Evolutionary conservation across 192 early-diverging fungal species (phyloP), one percentile per base, ranked within the genome.

Genomic region (Chytriomyces hyalinus): DNA sequence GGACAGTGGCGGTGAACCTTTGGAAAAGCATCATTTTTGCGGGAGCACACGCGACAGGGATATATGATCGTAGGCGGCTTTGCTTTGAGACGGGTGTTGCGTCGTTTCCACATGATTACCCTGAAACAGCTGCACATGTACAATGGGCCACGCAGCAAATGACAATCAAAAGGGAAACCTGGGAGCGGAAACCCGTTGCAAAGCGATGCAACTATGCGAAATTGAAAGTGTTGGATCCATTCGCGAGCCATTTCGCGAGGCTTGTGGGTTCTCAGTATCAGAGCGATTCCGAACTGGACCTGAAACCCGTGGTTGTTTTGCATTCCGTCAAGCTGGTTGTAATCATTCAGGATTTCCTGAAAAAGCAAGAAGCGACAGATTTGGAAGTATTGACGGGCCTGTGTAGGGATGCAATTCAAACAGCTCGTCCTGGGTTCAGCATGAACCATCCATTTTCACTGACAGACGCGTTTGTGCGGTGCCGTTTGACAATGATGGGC

Each of bases 1-100:
- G 85, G n/a, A 90, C 91, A 0, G 96, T 92, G 92, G 95, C 89
- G 7, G 92, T 93, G 85, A 75, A 89, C 9, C 90, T 99, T 73
- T 98, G 95, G 95, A 91, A 94, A 82, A 87, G 91, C 15, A 85
- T 99, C 22, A 82, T 93, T 20, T 97, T 94, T 86, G 93, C 93
- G 2, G 97, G 97, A 11, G 93, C 92, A 1, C 87, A 93, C 63
- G 90, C 91, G 4, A 91, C 90, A 44, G 96, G 96, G 0, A 77
- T 93, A 44, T 79, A 90, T 6, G 95, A 99, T 70, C 82, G 90
- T 0, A 80, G 88, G 51, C 86, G 85, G 53, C 76, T 93, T 50
- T 88, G 91, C 63, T 94, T 94, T 64, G 96, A 99, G 82, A 84
- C 88, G 6, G 90, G 91, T 0, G 79, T 90, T 51, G 85, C 93